Evolutionary conservation across 2,329 filamentous ascomycete species (phyloP), one percentile per base, ranked within the genome.

Genomic region (Hymenoscyphus albidus): DNA sequence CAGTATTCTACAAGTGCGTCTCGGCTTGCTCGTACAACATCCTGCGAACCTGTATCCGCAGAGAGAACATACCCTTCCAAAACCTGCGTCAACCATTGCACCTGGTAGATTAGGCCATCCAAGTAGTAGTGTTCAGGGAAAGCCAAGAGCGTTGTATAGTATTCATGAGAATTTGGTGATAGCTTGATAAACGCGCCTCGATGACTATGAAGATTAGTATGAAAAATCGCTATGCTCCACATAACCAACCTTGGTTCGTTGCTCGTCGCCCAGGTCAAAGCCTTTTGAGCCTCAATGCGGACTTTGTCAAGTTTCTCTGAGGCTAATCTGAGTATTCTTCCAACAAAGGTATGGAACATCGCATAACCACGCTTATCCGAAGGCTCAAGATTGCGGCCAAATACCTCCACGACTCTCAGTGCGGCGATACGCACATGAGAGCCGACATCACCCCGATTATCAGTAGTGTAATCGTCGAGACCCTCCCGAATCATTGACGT

Each of bases 241-340:
- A 44, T 5, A 44, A n/a, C 42, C 18, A 7, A 44, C 42, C 7
- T n/a, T 44, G 42, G 9, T 16, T 51, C 18, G n/a, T 13, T 10
- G 18, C 22, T 51, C n/a, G n/a, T 22, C 22, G 44, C 44, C 44
- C 44, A 51, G 2, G 22, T 12, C n/a, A 62, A 31, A 7, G 48
- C 59, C 5, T 31, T 38, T 48, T 89, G 86, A 0, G 88, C 89
- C 68, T 86, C 83, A 0, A 85, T 80, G 31, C 95, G 87, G 18
- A 98, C 89, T 67, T 92, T 90, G 76, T 98, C 94, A 1, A 98
- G 82, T 75, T 96, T 97, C 77, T 99, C 95, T 0, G 91, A 85
- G 1, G 92, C 88, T 14, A 98, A 82, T 2, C 92, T 85, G 40
- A 91, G 80, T 1, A 83, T 42, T 55, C 61, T 67, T 10, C 67